Evolutionary conservation across 345 rosid genomes (phyloP).

Genomic region (Eutrema heterophyllum): DNA sequence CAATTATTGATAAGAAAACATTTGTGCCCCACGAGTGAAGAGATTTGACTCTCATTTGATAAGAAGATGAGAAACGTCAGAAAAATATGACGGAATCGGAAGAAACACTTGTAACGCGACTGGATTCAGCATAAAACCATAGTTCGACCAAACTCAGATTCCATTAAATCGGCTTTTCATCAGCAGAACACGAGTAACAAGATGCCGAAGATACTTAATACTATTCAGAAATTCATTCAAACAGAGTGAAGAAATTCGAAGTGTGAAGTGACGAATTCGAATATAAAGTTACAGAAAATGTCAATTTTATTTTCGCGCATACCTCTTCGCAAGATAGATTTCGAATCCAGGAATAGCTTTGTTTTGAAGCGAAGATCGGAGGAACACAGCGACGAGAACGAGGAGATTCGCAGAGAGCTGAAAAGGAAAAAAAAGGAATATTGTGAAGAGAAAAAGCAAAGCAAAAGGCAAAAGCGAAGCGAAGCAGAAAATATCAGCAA

Average conservation of each 20-base stretch:
- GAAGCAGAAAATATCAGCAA: constrained; percentile 31
- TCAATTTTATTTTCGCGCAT: neutral
- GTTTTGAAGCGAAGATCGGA: constrained; percentile 1
- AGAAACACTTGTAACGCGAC: neutral
- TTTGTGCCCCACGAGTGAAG: neutral
- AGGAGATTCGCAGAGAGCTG: constrained; percentile 18
- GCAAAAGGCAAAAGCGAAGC: neutral
- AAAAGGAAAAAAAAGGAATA: neutral
- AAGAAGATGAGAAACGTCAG: neutral
- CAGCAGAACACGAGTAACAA: neutral
- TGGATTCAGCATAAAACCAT: neutral
- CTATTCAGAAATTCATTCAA: neutral
- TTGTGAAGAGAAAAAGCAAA: constrained; percentile 1
- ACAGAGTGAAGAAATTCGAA: neutral
- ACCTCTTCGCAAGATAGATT: constrained; percentile 11
- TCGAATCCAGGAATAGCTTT: constrained; percentile 4
- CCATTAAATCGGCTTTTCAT: neutral
- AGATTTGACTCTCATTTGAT: neutral
- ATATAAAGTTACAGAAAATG: neutral
- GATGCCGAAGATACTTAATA: neutral
- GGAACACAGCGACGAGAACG: constrained; percentile 22
- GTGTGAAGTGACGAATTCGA: constrained; percentile 14
- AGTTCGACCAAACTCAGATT: constrained; percentile 13
- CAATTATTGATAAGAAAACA: neutral
- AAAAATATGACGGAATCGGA: neutral